Conservation (phyloP, 1,284 basidiomycete species). For the Cutaneotrichosporon cavernicola region DNA sequence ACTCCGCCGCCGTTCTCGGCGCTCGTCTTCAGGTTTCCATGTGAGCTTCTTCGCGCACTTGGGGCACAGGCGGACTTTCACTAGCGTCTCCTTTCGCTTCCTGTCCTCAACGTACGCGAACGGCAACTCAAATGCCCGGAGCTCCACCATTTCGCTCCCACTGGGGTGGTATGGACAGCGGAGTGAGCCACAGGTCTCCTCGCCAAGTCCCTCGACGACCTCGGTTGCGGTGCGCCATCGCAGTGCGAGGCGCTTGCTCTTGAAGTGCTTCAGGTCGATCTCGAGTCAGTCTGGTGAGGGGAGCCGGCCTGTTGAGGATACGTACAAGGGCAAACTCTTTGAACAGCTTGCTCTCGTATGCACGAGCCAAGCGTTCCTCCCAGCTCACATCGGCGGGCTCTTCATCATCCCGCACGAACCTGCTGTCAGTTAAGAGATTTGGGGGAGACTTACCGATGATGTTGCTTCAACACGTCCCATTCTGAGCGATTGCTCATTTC, state of each 20-base stretch:
- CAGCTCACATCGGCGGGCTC: conserved; percentile 57
- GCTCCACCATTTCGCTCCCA: conserved; percentile 36
- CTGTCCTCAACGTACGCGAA: conserved; percentile 82
- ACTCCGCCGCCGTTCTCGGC: background rate
- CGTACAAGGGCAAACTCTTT: conserved; percentile 75
- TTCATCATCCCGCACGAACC: conserved; percentile 74
- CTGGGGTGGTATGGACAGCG: conserved; percentile 68
- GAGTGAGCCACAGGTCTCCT: conserved; percentile 80
- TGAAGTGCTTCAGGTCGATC: conserved; percentile 91
- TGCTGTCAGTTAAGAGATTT: conserved; percentile 41
- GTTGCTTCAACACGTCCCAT: conserved; percentile 56
- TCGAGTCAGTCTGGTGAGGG: conserved; percentile 12
- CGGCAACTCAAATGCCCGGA: conserved; percentile 76
- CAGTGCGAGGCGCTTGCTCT: conserved; percentile 83
- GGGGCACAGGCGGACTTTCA: conserved; percentile 80
- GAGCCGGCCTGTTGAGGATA: background rate
- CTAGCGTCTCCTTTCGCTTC: conserved; percentile 70
- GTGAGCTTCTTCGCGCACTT: conserved; percentile 76
- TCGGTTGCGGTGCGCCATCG: conserved; percentile 89
- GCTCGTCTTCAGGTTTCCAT: conserved; percentile 63
- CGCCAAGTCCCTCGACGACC: conserved; percentile 76
- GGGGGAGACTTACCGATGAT: conserved; percentile 47
- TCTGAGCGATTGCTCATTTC: conserved; percentile 35
- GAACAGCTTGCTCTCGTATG: conserved; percentile 82
- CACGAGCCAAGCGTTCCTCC: conserved; percentile 77